Evolutionary conservation across 495 filamentous ascomycete species (phyloP).

Genomic region (Aspergillus heteromorphus): DNA sequence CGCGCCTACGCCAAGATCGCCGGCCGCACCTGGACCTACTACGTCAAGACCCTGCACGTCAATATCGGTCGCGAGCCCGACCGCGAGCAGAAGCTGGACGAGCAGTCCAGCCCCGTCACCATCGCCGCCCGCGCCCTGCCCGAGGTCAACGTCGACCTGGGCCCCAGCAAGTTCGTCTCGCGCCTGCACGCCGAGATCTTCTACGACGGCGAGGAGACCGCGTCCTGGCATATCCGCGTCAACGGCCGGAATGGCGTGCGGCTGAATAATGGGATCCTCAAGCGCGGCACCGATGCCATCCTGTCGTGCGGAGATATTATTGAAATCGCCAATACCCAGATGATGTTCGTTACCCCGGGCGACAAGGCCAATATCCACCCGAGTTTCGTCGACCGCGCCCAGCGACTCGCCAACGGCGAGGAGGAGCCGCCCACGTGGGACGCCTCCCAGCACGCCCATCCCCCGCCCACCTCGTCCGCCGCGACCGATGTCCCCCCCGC

Average conservation of each 20-base stretch:
- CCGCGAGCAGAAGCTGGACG: conserved; percentile 37
- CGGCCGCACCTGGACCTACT: conserved; percentile 91
- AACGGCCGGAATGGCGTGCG: conserved; percentile 88
- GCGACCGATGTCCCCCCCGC: conserved; percentile 18
- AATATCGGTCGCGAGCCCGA: conserved; percentile 82
- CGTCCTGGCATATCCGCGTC: conserved; percentile 73
- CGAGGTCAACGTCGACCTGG: conserved; percentile 82
- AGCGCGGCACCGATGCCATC: conserved; percentile 55
- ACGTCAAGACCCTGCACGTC: conserved; percentile 71
- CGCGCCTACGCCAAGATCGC: conserved; percentile 92
- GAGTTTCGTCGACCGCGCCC: conserved; percentile 46
- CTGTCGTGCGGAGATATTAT: conserved; percentile 83
- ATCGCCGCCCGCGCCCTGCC: conserved; percentile 41
- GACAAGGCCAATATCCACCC: conserved; percentile 54
- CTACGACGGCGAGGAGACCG: conserved; percentile 60
- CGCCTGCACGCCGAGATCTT: conserved; percentile 80
- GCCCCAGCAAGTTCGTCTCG: conserved; percentile 88
- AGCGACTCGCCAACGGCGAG: conserved; percentile 43
- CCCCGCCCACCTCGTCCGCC: conserved; percentile 15
- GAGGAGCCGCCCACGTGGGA: conserved; percentile 35
- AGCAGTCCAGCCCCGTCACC: conserved; percentile 41
- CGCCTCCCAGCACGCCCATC: conserved; percentile 37
- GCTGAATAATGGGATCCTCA: conserved; percentile 65
- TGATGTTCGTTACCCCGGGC: conserved; percentile 93
- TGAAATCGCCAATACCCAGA: conserved; percentile 85